These are phyloP conservation scores for Hymenoscyphus salicellus DNA, from an alignment of 2,329 filamentous ascomycete genomes.

Conservation along the genomic window DNA sequence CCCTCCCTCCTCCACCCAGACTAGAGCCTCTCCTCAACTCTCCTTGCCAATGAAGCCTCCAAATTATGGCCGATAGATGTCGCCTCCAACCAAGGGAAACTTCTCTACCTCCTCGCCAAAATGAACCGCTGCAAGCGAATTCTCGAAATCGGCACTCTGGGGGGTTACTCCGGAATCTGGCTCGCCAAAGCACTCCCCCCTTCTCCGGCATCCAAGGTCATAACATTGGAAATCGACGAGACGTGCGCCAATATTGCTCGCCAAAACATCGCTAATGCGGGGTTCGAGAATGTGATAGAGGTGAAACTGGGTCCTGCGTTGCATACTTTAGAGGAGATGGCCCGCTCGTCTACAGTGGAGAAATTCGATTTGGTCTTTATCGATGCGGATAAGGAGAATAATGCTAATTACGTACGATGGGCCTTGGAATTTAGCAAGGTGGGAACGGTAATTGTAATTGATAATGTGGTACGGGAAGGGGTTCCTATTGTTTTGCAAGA, in stretches of 20 bases:
- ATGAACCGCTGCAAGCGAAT: conserved; percentile 21
- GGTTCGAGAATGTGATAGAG: conserved; percentile 44
- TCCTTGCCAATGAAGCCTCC: conserved; percentile 13
- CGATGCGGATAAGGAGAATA: conserved; percentile 52
- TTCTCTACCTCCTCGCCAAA: conserved; percentile 23
- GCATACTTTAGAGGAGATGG: conserved; percentile 34
- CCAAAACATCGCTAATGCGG: conserved; percentile 25
- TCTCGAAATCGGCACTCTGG: conserved; percentile 28
- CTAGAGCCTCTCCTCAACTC: conserved; percentile 8
- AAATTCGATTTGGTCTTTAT: conserved; percentile 54
- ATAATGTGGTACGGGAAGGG: conserved; percentile 51
- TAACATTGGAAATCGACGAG: conserved; percentile 44
- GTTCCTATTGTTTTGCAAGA: conserved; percentile 41
- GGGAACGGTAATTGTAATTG: conserved; percentile 52
- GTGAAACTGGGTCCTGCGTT: conserved; percentile 47
- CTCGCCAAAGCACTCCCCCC: conserved; percentile 26
- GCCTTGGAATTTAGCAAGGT: conserved; percentile 43
- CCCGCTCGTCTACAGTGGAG: conserved; percentile 35
- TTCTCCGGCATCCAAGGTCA: conserved; percentile 18
- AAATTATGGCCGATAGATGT: conserved; percentile 20
- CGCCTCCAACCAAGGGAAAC: conserved; percentile 20
- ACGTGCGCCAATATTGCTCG: conserved; percentile 33
- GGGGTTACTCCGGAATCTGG: conserved; percentile 28
- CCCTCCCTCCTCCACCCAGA: conserved; percentile 16
- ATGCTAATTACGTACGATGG: conserved; percentile 44